Percentiles rank a stretch among this genome's conserved stretches.
These are phyloP conservation scores for Haematococcus lacustris DNA, from an alignment of 139 green algal genomes.

Conservation along the genomic window DNA sequence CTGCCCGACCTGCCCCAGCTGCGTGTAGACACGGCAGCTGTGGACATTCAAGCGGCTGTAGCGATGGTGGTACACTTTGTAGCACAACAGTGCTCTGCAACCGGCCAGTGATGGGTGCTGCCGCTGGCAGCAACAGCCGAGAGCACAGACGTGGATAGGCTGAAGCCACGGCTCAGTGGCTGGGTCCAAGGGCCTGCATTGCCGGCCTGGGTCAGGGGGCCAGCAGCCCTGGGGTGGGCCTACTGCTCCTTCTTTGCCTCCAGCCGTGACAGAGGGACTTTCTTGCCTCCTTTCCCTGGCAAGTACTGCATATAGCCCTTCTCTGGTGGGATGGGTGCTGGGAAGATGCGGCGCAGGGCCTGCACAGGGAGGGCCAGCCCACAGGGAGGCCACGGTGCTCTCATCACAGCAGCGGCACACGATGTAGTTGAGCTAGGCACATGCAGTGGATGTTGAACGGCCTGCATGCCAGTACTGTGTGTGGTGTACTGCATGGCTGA, in stretches of 20 bases:
- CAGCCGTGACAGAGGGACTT: no score
- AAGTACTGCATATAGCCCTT: slow-evolving; percentile 3
- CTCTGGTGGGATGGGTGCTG: slow-evolving; percentile 1
- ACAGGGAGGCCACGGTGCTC: no score
- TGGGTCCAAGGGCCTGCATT: background rate
- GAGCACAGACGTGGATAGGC: background rate
- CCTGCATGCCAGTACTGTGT: background rate
- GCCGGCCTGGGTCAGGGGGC: background rate
- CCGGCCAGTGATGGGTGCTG: no score
- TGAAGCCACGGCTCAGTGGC: background rate
- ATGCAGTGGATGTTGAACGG: background rate
- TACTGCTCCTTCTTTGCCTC: background rate
- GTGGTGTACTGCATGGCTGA: background rate
- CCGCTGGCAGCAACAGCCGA: no score
- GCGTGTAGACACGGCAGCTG: background rate
- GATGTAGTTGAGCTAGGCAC: background rate
- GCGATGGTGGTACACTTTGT: background rate
- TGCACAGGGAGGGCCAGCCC: no score
- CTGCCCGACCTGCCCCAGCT: background rate
- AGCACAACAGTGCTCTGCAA: background rate
- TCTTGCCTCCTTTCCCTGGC: no score
- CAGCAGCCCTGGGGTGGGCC: background rate
- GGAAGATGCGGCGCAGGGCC: background rate
- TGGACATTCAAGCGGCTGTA: background rate
- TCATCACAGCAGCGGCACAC: background rate